A percentile compares a stretch with the other conserved stretches of the same genome.
Evolutionary conservation across 306 rosid species (phyloP).

Genomic region (Glycyrrhiza uralensis): DNA sequence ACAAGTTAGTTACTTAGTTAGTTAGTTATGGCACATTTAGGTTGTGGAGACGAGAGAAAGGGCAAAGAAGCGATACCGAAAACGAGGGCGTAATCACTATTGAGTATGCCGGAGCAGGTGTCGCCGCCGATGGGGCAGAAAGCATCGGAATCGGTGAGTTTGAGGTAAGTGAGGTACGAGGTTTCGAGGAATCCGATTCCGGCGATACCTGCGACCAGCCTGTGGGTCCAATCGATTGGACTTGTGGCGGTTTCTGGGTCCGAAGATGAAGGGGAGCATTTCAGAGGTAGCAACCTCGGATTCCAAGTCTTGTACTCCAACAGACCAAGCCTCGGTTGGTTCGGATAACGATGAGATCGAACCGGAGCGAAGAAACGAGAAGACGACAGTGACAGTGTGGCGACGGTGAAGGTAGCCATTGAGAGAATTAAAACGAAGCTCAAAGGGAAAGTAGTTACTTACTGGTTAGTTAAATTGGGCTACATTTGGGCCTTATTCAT

Average conservation of each 20-base stretch:
- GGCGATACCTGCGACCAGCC: conserved; percentile 48
- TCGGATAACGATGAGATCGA: neutral
- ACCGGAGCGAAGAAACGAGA: conserved; percentile 35
- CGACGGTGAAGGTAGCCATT: conserved; percentile 54
- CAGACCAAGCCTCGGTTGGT: conserved; percentile 6
- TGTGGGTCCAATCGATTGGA: conserved; percentile 38
- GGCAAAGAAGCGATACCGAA: conserved; percentile 44
- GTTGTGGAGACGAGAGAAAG: no score
- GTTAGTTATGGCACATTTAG: neutral
- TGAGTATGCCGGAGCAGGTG: conserved; percentile 61
- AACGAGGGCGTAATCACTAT: conserved; percentile 71
- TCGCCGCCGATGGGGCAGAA: conserved; percentile 70
- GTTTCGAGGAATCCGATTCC: conserved; percentile 80
- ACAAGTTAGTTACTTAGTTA: neutral
- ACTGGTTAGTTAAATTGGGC: neutral
- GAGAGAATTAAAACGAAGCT: neutral
- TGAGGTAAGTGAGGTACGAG: conserved; percentile 68
- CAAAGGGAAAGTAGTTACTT: neutral
- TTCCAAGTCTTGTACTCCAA: neutral
- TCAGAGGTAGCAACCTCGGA: conserved; percentile 25
- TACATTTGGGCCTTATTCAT: neutral
- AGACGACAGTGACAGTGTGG: conserved; percentile 40
- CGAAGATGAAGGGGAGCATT: conserved; percentile 46
- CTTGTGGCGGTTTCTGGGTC: conserved; percentile 44
- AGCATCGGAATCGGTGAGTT: conserved; percentile 62